Evolutionary conservation across 305 asterid genomes (phyloP), one percentile per base, ranked within the genome.

Genomic region (Fraxinus xanthoxyloides): DNA sequence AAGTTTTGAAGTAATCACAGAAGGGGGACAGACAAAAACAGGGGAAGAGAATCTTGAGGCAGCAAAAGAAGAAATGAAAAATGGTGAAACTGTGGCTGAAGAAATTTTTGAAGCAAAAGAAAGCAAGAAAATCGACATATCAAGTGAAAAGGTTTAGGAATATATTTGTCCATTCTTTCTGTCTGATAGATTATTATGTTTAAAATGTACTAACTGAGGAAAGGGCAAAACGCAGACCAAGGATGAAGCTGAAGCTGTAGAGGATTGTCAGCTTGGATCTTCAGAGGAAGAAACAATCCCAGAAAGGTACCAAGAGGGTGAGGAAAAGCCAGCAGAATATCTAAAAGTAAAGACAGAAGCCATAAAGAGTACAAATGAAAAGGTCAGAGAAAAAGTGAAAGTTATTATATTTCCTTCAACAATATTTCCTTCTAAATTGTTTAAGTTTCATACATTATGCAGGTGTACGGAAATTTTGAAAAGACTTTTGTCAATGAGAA

Each of bases 61-160:
- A 84, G 85, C 82, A 35, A 77, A 65, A 61, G 65, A 61, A 80
- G 85, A 82, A 79, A 77, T 46, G 46, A 75, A 78, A 23, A 31
- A 73, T 34, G 85, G 65, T 31, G 23, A 81, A 75, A 79, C 67
- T 81, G 80, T 10, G 76, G 72, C 75, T 32, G 87, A 83, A 74
- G 84, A 82, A 34, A 76, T 6, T 63, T 61, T 73, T 80, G 77
- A 84, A 61, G 76, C 78, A 30, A 77, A 70, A 78, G 80, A 78
- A 80, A 82, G 69, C 40, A 48, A 51, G 65, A 75, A 82, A 83
- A 81, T 43, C 24, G 63, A 81, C 63, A 80, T 67, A 76, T 36
- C 80, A 26, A 76, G 87, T 76, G 78, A 87, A 80, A 82, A 89
- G 89, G 94, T 89, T 35, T 80, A 80, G 28, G 74, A 75, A 31